phyloP scores from a whole-genome alignment of 495 filamentous ascomycete species.

The Aspergillus heteromorphus region DNA sequence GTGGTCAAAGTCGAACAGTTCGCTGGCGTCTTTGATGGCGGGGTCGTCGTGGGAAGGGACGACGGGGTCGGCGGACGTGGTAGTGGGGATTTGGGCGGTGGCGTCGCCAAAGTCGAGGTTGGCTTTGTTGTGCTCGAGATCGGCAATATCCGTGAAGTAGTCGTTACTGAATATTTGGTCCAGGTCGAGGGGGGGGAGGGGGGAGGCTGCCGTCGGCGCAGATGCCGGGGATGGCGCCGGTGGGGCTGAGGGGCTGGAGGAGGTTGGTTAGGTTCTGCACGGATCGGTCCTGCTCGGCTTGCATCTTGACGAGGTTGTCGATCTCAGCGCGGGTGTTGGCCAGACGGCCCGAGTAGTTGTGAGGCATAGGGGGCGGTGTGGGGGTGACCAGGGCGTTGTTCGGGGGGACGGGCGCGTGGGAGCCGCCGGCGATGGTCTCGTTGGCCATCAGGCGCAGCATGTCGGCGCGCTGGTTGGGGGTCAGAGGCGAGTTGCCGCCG shows the following conservation, averaged over 20 bases:
- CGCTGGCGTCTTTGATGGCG: slow-evolving; percentile 24
- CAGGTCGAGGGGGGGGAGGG: slow-evolving; percentile 51
- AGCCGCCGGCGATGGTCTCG: slow-evolving; percentile 30
- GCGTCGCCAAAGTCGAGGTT: slow-evolving; percentile 22
- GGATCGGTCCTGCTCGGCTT: slow-evolving; percentile 64
- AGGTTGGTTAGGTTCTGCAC: slow-evolving; percentile 65
- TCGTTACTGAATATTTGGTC: slow-evolving; percentile 66
- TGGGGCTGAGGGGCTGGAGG: slow-evolving; percentile 73
- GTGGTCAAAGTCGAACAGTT: slow-evolving; percentile 41
- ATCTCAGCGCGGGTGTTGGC: slow-evolving; percentile 64
- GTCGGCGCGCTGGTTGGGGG: slow-evolving; percentile 67
- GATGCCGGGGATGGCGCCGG: slow-evolving; percentile 72
- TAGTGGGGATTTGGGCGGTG: slow-evolving; percentile 8
- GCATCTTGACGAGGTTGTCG: slow-evolving; percentile 66
- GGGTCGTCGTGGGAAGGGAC: slow-evolving; percentile 17
- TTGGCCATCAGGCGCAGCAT: slow-evolving; percentile 77
- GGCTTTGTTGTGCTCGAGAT: slow-evolving; percentile 27
- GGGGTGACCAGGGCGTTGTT: slow-evolving; percentile 59
- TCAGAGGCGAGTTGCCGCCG: slow-evolving; percentile 61
- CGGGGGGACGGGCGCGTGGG: slow-evolving; percentile 18
- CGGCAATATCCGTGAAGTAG: slow-evolving; percentile 48
- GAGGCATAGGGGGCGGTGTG: slow-evolving; percentile 53
- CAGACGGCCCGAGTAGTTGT: slow-evolving; percentile 46
- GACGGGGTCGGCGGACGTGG: slow-evolving; percentile 5
- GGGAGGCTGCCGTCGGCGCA: slow-evolving; percentile 37